These are phyloP conservation scores for Beauveria sp. DNA, from an alignment of 2,329 filamentous ascomycete genomes.

Conservation along the genomic window DNA sequence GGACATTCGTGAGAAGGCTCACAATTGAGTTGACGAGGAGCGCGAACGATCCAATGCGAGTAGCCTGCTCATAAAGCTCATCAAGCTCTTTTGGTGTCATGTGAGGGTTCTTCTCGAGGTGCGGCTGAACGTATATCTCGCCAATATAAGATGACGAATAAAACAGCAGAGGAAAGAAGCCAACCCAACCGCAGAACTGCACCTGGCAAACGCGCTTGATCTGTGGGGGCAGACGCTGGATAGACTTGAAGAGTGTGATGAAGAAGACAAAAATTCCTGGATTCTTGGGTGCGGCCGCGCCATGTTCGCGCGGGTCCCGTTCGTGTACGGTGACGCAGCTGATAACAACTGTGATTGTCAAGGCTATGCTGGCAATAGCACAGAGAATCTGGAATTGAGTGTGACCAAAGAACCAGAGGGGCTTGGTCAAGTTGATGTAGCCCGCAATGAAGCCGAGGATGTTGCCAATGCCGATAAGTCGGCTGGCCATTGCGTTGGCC, in stretches of 20 bases:
- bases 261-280: slow-evolving; percentile 74
- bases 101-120: slow-evolving; percentile 67
- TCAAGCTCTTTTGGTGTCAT: slow-evolving; percentile 72
- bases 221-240: slow-evolving; percentile 72
- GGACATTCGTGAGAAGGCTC: slow-evolving; percentile 71
- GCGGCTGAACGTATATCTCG: slow-evolving; percentile 84
- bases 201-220: slow-evolving; percentile 75
- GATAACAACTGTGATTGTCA: slow-evolving; percentile 61
- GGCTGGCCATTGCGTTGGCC: slow-evolving; percentile 90
- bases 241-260: slow-evolving; percentile 65
- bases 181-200: slow-evolving; percentile 85
- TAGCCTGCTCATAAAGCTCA: slow-evolving; percentile 73
- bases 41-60: slow-evolving; percentile 80
- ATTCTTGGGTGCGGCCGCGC: slow-evolving; percentile 49
- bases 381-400: slow-evolving; percentile 93
- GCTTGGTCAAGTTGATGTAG: slow-evolving; percentile 68
- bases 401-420: slow-evolving; percentile 72
- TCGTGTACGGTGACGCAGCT: slow-evolving; percentile 67
- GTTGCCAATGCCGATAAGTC: slow-evolving; percentile 79
- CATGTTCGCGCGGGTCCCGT: slow-evolving; percentile 70
- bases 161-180: slow-evolving; percentile 92
- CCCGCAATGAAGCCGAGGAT: slow-evolving; percentile 86
- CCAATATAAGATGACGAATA: slow-evolving; percentile 93
- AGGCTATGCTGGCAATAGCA: slow-evolving; percentile 69
- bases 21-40: slow-evolving; percentile 82